phyloP scores from a whole-genome alignment of 2,329 filamentous ascomycete species.

The Talaromyces sp. region DNA sequence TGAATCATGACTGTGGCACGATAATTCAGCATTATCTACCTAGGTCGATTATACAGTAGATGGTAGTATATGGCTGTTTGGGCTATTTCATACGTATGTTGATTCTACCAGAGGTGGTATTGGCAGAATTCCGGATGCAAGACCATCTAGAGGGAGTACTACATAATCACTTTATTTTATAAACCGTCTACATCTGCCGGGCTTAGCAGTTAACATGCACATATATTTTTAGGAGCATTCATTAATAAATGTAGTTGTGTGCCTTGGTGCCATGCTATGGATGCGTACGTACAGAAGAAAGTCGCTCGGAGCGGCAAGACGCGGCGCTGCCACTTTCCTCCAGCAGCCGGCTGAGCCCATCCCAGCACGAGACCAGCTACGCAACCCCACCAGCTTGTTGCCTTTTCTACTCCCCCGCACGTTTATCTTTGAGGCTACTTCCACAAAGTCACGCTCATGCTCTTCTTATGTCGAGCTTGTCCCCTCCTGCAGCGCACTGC shows the following conservation, averaged over 20 bases:
- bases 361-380: conserved; percentile 13
- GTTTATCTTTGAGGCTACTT: not conserved
- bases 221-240: not conserved
- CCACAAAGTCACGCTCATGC: conserved; percentile 30
- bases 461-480: conserved; percentile 35
- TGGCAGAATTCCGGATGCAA: not conserved
- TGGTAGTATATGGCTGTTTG: not conserved
- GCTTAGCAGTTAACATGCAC: not conserved
- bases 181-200: not conserved
- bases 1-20: not conserved
- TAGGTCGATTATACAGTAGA: too few relatives aligned
- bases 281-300: not conserved
- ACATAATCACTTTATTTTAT: not conserved
- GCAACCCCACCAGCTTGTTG: conserved; percentile 9
- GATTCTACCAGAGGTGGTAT: not conserved
- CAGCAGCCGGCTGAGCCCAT: not conserved
- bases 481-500: conserved; percentile 33
- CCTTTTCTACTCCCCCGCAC: not conserved
- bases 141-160: not conserved
- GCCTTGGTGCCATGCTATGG: not conserved
- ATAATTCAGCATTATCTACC: too few relatives aligned
- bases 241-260: not conserved
- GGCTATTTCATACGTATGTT: too few relatives aligned
- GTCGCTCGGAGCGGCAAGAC: conserved; percentile 4
- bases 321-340: conserved; percentile 12